Percentiles rank a stretch among this genome's conserved stretches.
phyloP scores from a whole-genome alignment of 2,329 filamentous ascomycete genomes.

The Colletotrichum truncatum region DNA sequence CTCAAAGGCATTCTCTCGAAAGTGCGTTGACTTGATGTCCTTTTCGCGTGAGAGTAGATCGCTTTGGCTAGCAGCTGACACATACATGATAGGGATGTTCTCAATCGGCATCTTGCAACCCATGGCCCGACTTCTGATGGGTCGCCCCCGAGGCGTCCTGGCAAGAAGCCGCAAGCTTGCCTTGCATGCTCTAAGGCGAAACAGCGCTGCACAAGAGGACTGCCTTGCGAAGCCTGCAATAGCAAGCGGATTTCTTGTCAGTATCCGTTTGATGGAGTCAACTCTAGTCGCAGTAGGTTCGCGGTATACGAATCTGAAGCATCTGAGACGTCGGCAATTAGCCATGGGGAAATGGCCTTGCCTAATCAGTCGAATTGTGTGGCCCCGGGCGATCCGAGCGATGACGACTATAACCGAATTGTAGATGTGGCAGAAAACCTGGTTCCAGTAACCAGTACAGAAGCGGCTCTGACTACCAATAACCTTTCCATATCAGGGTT shows the following conservation, averaged over 20 bases:
- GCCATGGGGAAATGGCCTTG: background rate
- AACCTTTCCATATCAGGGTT: background rate
- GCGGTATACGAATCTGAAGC: background rate
- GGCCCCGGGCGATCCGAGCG: background rate
- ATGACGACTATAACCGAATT: background rate
- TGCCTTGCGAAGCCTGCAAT: background rate
- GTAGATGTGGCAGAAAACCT: background rate
- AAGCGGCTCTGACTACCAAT: background rate
- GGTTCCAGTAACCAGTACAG: too few species aligned
- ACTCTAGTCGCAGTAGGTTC: too few species aligned
- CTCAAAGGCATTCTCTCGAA: background rate
- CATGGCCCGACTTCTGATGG: background rate
- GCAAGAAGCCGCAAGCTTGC: background rate
- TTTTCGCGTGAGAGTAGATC: too few species aligned
- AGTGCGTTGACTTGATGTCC: background rate
- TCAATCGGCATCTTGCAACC: background rate
- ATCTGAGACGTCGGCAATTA: background rate
- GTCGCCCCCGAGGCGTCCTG: background rate
- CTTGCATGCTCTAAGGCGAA: background rate
- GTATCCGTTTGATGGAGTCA: background rate
- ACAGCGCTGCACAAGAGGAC: background rate
- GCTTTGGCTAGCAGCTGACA: accelerated
- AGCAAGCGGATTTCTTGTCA: background rate
- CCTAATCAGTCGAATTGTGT: background rate
- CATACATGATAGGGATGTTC: background rate